Evolutionary conservation across 495 filamentous ascomycete species (phyloP), one percentile per base, ranked within the genome.

Genomic region (Gamarada debralockiae): DNA sequence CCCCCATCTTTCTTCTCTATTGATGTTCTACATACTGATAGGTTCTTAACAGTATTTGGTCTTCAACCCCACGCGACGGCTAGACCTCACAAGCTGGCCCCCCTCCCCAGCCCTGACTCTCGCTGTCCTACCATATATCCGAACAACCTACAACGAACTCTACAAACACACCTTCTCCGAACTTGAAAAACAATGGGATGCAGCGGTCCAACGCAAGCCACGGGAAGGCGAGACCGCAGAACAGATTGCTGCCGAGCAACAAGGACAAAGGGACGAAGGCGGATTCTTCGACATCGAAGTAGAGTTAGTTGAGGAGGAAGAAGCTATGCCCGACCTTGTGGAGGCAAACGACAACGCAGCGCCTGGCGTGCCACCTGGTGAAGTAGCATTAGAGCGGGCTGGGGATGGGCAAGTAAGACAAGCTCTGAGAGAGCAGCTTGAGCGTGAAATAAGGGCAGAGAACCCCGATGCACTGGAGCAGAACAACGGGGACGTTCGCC

Each of bases 81-180:
- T 31, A 17, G n/a, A 51, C 38, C 23, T 47, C 14, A 65, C 73
- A 17, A 54, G 76, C 13, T 89, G 85, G 85, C 85, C 85, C 17
- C 84, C 85, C 4, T 81, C 74, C 33, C 76, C 83, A 10, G 74
- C 78, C 13, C 71, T 85, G 67, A 78, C 81, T 7, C 76, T 89
- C 53, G 75, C 80, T 2, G 67, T 77, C 1, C 64, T 89, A 9
- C 85, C 85, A 1, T 87, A 85, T 50, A 53, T 87, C 23, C 78
- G 84, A 27, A 70, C 73, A 18, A 71, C 76, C 21, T 89, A 89
- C 65, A 76, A 79, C 47, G 65, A 73, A 14, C 66, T 82, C 33
- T 86, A 85, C 55, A 73, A 80, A 12, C 68, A 73, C 23, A 18
- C 82, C 1, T 84, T 85, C 61, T 74, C 69, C 17, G 68, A 75